Evolutionary conservation across 2,329 filamentous ascomycete genomes (phyloP), one percentile per base, ranked within the genome.

Genomic region (Trichoderma sp.): DNA sequence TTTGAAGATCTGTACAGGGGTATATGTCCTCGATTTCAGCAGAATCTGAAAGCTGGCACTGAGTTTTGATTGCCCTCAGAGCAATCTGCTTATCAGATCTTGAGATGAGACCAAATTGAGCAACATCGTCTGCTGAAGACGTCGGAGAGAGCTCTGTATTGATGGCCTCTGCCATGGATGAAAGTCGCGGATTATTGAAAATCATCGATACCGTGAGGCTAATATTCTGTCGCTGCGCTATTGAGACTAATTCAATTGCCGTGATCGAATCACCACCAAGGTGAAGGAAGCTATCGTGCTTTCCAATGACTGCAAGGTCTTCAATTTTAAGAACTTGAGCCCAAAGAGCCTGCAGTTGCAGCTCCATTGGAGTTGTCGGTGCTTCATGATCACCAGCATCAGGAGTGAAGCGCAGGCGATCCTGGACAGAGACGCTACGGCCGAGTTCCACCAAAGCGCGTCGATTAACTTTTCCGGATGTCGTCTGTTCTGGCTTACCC

Each of bases 401-500:
- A 16, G 62, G 29, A 29, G 63, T 41, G 59, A 68, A 56, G 53
- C 67, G 69, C 29, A 68, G 9, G 8, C 45, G 31, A 31, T 41
- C 71, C 24, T 45, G 16, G 14, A 31, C 24, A 16, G 62, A 33
- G 62, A 59, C 14, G 12, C 29, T 68, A n/a, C 35, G 27, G 8
- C 38, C 64, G 8, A 24, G 31, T 3, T 59, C 24, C 11, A 35
- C 60, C 2, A 63, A 29, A 35, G 29, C 29, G 24, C 59, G 71
- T 18, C 77, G 65, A 29, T 78, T 75, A 3, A 78, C 33, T 59
- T 79, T 79, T 11, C 71, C 74, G 6, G 77, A 77, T 4, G 56
- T 31, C 14, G 76, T 76, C 29, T 71, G 77, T 31, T 73, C 59
- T 11, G 77, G 78, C 64, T 77, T 78, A 16, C 75, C 77, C 7